These are phyloP conservation scores for Xerocomellus amylosporus DNA, from an alignment of 768 basidiomycete species.

Conservation along the genomic window DNA sequence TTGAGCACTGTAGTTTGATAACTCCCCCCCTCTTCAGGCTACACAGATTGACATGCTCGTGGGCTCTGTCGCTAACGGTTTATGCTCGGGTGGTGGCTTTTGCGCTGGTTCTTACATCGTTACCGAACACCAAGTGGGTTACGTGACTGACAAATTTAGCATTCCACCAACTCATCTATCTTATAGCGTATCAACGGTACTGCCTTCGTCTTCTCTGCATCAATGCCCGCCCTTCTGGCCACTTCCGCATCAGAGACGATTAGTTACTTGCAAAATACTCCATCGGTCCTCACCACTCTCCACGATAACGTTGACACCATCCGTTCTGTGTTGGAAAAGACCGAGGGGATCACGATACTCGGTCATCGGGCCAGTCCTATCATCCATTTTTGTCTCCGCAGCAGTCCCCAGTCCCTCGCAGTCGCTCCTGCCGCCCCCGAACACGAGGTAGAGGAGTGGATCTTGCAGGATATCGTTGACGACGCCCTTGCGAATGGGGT, in stretches of 20 bases:
- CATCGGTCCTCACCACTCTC: constrained; percentile 69
- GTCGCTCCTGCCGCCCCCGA: constrained; percentile 40
- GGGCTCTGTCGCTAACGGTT: constrained; percentile 81
- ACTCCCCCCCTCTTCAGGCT: constrained; percentile 50
- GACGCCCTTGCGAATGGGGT: constrained; percentile 80
- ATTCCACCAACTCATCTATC: neutral
- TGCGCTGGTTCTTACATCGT: constrained; percentile 85
- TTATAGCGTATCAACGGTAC: constrained; percentile 89
- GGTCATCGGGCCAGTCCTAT: constrained; percentile 85
- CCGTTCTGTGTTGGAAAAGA: constrained; percentile 75
- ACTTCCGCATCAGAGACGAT: constrained; percentile 87
- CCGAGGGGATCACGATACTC: constrained; percentile 79
- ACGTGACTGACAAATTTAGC: neutral
- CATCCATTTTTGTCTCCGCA: constrained; percentile 75
- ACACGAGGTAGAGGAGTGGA: constrained; percentile 65
- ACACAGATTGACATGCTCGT: constrained; percentile 92
- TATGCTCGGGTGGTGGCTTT: constrained; percentile 88
- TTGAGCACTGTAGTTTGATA: neutral
- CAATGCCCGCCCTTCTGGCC: constrained; percentile 86
- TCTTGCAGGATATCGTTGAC: constrained; percentile 92
- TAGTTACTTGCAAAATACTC: constrained; percentile 69
- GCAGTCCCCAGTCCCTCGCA: constrained; percentile 22
- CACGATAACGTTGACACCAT: constrained; percentile 80
- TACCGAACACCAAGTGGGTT: constrained; percentile 78
- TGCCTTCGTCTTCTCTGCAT: constrained; percentile 94